These are phyloP conservation scores for Mycosphaerella sp. DNA, from an alignment of 2,329 filamentous ascomycete species.

Conservation along the genomic window DNA sequence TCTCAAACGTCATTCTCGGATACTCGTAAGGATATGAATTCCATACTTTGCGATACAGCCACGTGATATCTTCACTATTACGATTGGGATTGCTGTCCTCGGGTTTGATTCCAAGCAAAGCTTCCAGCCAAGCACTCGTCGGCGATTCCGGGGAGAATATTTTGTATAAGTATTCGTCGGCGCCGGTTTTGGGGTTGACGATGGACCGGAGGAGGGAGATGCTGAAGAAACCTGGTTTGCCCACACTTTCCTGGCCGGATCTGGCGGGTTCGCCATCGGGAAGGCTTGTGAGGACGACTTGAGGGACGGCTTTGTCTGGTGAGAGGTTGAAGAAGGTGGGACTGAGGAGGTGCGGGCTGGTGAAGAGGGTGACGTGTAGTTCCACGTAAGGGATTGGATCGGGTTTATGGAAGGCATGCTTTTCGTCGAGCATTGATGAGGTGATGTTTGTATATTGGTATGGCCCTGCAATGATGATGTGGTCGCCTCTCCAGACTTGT, in stretches of 20 bases:
- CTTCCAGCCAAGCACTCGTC: slow-evolving; percentile 42
- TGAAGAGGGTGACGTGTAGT: slow-evolving; percentile 84
- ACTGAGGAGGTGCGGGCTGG: slow-evolving; percentile 67
- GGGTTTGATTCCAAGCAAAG: slow-evolving; percentile 39
- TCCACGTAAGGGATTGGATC: slow-evolving; percentile 78
- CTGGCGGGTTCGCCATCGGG: slow-evolving; percentile 50
- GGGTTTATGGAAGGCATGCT: slow-evolving; percentile 42
- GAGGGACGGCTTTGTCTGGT: slow-evolving; percentile 55
- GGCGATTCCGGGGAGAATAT: slow-evolving; percentile 54
- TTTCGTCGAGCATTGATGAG: neutral
- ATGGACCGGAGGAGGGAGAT: slow-evolving; percentile 65
- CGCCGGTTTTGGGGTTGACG: slow-evolving; percentile 43
- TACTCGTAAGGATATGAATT: slow-evolving; percentile 76
- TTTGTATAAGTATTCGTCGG: slow-evolving; percentile 56
- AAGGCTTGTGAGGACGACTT: slow-evolving; percentile 76
- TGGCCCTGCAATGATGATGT: slow-evolving; percentile 72
- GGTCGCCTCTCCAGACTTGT: slow-evolving; percentile 37
- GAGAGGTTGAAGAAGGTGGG: slow-evolving; percentile 65
- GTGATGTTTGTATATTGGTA: slow-evolving; percentile 49
- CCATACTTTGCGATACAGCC: slow-evolving; percentile 73
- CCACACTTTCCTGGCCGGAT: slow-evolving; percentile 52
- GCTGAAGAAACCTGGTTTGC: slow-evolving; percentile 75
- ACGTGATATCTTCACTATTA: slow-evolving; percentile 52
- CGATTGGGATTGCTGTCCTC: slow-evolving; percentile 22
- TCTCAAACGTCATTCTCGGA: slow-evolving; percentile 83